A percentile compares a stretch with the other conserved stretches of the same genome.
Conservation (phyloP, 176 grass and related monocot species). For the Canna indica region DNA sequence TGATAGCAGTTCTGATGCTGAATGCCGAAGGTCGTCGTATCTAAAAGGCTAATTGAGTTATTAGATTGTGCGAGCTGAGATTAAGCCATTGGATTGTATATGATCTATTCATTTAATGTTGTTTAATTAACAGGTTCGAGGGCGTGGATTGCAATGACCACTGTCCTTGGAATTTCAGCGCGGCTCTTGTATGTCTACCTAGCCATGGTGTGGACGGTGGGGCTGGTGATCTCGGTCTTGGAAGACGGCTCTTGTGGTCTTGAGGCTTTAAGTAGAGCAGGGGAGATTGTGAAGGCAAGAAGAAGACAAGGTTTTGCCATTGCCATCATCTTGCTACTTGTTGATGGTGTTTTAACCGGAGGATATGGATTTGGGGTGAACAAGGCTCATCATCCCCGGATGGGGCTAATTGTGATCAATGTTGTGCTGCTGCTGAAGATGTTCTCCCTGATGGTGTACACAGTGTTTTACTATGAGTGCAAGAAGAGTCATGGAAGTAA, state of each 20-base stretch:
- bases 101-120: neutral
- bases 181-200: slow-evolving; percentile 27
- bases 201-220: slow-evolving; percentile 28
- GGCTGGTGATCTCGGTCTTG: slow-evolving; percentile 24
- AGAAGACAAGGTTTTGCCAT: slow-evolving; percentile 28
- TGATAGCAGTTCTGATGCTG: slow-evolving; percentile 17
- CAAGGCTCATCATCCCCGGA: neutral
- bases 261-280: slow-evolving; percentile 21
- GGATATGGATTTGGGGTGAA: neutral
- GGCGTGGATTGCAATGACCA: neutral
- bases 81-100: no score
- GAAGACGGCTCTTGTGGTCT: slow-evolving; percentile 30
- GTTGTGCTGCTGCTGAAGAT: slow-evolving; percentile 4
- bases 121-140: neutral
- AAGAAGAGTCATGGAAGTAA: slow-evolving; percentile 13
- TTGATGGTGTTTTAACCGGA: slow-evolving; percentile 7
- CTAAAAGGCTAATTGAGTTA: no score
- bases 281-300: slow-evolving; percentile 1
- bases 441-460: slow-evolving; percentile 27
- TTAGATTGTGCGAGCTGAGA: no score
- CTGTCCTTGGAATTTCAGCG: neutral
- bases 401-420: neutral
- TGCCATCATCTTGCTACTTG: slow-evolving; percentile 8
- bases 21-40: slow-evolving; percentile 13
- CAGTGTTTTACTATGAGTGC: slow-evolving; percentile 39